Evolutionary conservation across 2,329 filamentous ascomycete species (phyloP).

Genomic region (Septoria linicola): DNA sequence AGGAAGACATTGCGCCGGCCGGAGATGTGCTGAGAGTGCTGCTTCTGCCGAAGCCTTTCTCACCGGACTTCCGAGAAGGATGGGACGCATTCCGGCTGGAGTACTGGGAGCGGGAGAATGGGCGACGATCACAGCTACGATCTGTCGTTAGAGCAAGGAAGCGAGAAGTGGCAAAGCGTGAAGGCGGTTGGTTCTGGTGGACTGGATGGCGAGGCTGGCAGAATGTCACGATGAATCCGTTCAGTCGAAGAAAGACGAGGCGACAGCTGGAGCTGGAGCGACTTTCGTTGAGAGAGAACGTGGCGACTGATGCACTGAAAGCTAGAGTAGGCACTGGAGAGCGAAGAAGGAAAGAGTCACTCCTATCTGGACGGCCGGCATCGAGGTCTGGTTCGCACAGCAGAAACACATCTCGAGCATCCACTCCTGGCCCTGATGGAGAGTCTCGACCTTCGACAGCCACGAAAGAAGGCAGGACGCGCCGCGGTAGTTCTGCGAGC

Average conservation of each 20-base stretch:
- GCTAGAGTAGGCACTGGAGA: not conserved
- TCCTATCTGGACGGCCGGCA: slow-evolving; percentile 27
- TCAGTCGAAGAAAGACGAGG: slow-evolving; percentile 30
- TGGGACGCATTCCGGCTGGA: slow-evolving; percentile 94
- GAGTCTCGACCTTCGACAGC: slow-evolving; percentile 13
- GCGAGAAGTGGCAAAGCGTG: slow-evolving; percentile 64
- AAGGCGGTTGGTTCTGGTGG: slow-evolving; percentile 83
- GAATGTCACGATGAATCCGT: slow-evolving; percentile 32
- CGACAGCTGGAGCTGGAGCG: slow-evolving; percentile 34
- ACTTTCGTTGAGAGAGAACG: slow-evolving; percentile 32
- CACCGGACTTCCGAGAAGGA: slow-evolving; percentile 88
- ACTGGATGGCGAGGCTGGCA: slow-evolving; percentile 65
- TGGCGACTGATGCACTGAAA: slow-evolving; percentile 20
- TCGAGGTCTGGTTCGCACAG: slow-evolving; percentile 26
- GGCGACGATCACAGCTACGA: slow-evolving; percentile 72
- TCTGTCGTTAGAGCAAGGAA: slow-evolving; percentile 68
- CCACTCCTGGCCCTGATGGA: slow-evolving; percentile 28
- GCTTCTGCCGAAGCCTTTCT: slow-evolving; percentile 90
- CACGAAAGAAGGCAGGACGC: slow-evolving; percentile 20
- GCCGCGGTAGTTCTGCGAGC: slow-evolving; percentile 29
- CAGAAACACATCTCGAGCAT: slow-evolving; percentile 28
- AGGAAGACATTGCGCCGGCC: slow-evolving; percentile 86
- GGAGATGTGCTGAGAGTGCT: slow-evolving; percentile 91
- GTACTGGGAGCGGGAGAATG: slow-evolving; percentile 97
- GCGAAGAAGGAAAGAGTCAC: slow-evolving; percentile 15